Evolutionary conservation across 2,329 filamentous ascomycete genomes (phyloP), one percentile per base, ranked within the genome.

Genomic region (Calonectria crousiana): DNA sequence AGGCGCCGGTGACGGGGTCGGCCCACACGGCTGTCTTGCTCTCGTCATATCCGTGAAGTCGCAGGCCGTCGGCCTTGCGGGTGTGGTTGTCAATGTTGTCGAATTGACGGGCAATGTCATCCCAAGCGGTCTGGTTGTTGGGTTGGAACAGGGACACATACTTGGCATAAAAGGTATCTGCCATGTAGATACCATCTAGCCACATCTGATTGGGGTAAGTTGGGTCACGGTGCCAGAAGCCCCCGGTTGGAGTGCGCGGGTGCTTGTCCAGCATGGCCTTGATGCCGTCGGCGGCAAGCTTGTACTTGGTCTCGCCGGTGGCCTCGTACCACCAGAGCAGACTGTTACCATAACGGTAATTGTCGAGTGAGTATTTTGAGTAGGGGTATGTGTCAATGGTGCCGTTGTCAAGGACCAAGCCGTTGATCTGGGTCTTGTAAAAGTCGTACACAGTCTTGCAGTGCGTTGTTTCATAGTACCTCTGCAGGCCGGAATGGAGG

Each of bases 151-250:
- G 71, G 10, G 77, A 75, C 6, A 84, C 85, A 78, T 85, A 88
- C 41, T 79, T 79, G 2, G 86, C 85, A 60, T 87, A 88, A 78
- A 87, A 88, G 1, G 82, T 81, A 52, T 86, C 85, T 2, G 86
- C 86, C 88, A 89, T 89, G 81, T 85, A 90, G 28, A 89, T 88
- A 1, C 90, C 90, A 75, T 90, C 89, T 0, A 91, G 84, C 89
- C 90, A 91, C 89, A 90, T 90, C 79, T 91, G 88, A 75, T 90
- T 85, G 23, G 84, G 84, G 75, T 89, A 90, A 2, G 84, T 82
- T 38, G 87, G 82, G 20, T 84, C 80, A 0, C 82, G 77, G 76
- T 91, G 89, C 88, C 89, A 91, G 83, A 91, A 89, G 1, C 89
- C 90, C 11, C 89, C 89, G 0, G 84, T 80, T 0, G 86, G 80